Percentiles rank a stretch among this genome's conserved stretches.
These are phyloP conservation scores for Suillus sp. DNA, from an alignment of 768 basidiomycete species.

Conservation along the genomic window DNA sequence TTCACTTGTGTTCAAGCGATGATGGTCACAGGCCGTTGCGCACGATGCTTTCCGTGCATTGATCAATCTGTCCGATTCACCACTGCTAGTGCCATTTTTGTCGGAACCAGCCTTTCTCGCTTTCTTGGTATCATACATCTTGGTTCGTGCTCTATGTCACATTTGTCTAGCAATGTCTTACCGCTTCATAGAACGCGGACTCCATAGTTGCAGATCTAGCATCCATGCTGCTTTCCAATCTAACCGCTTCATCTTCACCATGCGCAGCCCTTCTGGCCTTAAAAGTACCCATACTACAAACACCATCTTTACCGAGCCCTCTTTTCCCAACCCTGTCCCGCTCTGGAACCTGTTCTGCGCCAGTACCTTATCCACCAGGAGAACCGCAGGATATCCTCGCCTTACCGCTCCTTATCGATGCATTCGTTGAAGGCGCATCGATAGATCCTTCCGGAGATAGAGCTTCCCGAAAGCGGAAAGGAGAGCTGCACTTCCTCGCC, in stretches of 20 bases:
- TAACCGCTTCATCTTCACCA: constrained; percentile 73
- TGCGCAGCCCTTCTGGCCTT: constrained; percentile 66
- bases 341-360: constrained; percentile 76
- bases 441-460: constrained; percentile 51
- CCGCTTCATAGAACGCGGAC: constrained; percentile 69
- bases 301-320: constrained; percentile 42
- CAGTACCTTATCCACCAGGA: constrained; percentile 67
- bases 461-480: constrained; percentile 62
- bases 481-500: constrained; percentile 85
- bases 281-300: constrained; percentile 62
- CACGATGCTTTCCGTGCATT: constrained; percentile 95
- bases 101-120: constrained; percentile 72
- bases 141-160: constrained; percentile 48
- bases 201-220: constrained; percentile 92
- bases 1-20: constrained; percentile 18
- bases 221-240: constrained; percentile 96
- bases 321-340: constrained; percentile 79
- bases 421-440: constrained; percentile 76
- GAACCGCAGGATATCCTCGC: constrained; percentile 58
- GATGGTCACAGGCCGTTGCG: constrained; percentile 65
- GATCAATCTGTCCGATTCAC: constrained; percentile 89
- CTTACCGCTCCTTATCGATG: constrained; percentile 84
- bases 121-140: constrained; percentile 87
- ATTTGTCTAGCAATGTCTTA: constrained; percentile 14
- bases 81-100: constrained; percentile 63